Conservation (phyloP, 106 monocot species). For the Cymbidium sinense region DNA sequence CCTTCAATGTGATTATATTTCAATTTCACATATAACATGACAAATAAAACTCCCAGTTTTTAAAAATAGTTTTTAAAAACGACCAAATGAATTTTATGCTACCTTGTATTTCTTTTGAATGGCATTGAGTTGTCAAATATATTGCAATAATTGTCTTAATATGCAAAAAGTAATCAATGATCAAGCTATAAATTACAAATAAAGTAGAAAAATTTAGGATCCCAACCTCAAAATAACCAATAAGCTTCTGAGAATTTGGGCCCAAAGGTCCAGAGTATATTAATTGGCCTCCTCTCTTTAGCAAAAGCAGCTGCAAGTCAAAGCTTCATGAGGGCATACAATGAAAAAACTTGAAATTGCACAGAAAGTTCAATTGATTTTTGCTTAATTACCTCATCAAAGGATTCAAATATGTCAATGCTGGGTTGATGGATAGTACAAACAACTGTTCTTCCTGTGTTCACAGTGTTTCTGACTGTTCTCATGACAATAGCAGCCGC, state of each 20-base stretch:
- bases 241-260: conserved; percentile 47
- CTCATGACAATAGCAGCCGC: conserved; percentile 81
- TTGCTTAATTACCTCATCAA: conserved; percentile 57
- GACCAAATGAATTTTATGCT: not conserved
- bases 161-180: not conserved
- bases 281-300: conserved; percentile 78
- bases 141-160: not conserved
- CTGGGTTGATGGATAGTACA: conserved; percentile 83
- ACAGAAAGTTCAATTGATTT: not conserved
- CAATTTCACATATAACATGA: too few species aligned
- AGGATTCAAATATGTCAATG: conserved; percentile 88
- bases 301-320: conserved; percentile 44
- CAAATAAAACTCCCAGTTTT: too few species aligned
- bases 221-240: conserved; percentile 72
- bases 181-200: not conserved
- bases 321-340: not conserved
- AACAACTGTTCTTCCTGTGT: conserved; percentile 74
- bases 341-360: not conserved
- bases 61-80: too few species aligned
- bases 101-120: not conserved
- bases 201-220: not conserved
- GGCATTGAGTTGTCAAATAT: not conserved
- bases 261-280: conserved; percentile 72
- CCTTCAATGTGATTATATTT: too few species aligned
- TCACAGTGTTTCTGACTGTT: conserved; percentile 68